Evolutionary conservation across 2,329 filamentous ascomycete genomes (phyloP), one percentile per base, ranked within the genome.

Genomic region (Paraconiothyrium sp.): DNA sequence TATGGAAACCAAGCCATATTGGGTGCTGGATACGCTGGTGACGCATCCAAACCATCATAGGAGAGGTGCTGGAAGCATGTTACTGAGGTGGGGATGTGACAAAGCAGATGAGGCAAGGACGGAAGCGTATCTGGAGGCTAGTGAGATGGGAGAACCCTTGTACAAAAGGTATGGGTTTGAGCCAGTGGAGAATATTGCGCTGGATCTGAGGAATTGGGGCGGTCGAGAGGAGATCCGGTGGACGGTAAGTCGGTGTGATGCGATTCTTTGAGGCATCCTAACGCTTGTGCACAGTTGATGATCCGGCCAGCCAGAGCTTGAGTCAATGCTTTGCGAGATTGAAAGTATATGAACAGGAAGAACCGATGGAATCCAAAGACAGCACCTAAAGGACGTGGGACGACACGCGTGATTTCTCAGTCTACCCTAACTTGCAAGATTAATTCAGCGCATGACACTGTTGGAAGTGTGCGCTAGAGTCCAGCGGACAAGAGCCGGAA

Each of bases 121-220:
- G 10, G 72, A 76, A 37, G 63, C 65, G 0, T 79, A 75, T 67
- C 50, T 79, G 20, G 75, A 78, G 58, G 72, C 76, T 14, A 76
- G 69, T 57, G 64, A 62, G 3, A 75, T 77, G 69, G 76, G 75
- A 2, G 67, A 63, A 54, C 72, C 72, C 3, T 62, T 79, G 62
- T 79, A 79, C 67, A 67, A 68, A 52, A 64, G 69, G 32, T 70
- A 67, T 67, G 76, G 75, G 0, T 79, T 77, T 48, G 62, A 69
- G 57, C 41, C 52, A n/a, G 66, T 74, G 1, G 71, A 63, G 55
- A 62, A 67, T 20, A 60, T 76, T 20, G 60, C 59, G n/a, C 37
- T 79, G 50, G 75, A 79, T 63, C 55, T 77, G 68, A 70, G 54
- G 35, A 64, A 66, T 49, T 75, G 67, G 54, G 76, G 72, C 9